Evolutionary conservation across 176 grass and related monocot species (phyloP).

Genomic region (Oryza punctata): DNA sequence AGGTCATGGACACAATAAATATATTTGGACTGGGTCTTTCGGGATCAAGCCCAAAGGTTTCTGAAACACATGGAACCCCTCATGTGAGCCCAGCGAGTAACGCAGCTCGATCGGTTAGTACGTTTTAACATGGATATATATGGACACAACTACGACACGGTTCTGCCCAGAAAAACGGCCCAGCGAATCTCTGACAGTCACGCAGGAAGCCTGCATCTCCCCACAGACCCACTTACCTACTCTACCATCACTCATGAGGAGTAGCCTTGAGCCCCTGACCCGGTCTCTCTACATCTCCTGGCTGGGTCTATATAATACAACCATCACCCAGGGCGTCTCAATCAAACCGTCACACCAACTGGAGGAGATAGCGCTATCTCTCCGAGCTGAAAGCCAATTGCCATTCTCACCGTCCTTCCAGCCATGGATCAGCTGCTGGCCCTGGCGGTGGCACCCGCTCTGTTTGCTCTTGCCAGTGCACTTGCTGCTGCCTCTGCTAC

Average conservation of each 20-base stretch:
- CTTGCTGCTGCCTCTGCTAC: background rate
- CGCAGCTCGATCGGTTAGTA: no score
- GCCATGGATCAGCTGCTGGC: constrained; percentile 15
- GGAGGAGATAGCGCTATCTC: background rate
- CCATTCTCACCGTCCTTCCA: background rate
- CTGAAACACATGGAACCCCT: no score
- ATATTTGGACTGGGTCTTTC: no score
- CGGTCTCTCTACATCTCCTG: background rate
- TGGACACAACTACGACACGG: no score
- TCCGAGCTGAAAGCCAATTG: background rate
- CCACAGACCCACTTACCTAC: background rate
- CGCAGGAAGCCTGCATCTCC: background rate
- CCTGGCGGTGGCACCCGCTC: background rate
- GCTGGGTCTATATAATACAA: background rate
- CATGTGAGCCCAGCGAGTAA: no score
- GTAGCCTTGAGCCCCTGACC: background rate
- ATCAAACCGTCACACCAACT: background rate
- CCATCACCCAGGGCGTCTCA: background rate
- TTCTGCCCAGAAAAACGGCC: background rate
- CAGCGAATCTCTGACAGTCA: background rate
- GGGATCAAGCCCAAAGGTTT: no score
- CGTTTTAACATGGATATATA: no score
- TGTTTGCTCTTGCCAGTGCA: constrained; percentile 13
- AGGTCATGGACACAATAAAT: no score
- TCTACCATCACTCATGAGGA: background rate